A percentile compares a stretch with the other conserved stretches of the same genome.
phyloP scores from a whole-genome alignment of 495 filamentous ascomycete genomes.

The Penicillium goetzii region DNA sequence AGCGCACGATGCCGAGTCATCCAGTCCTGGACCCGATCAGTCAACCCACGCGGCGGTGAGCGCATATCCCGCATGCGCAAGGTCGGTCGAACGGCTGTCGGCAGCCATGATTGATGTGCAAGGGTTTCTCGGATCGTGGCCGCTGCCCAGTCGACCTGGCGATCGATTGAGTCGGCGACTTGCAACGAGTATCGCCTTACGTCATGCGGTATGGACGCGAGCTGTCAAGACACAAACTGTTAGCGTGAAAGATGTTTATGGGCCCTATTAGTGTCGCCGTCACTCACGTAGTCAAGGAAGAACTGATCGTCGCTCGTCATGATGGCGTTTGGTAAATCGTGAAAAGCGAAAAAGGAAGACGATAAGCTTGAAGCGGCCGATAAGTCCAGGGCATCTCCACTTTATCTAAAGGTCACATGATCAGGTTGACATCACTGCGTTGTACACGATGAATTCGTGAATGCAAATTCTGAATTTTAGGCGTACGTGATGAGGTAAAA shows the following conservation, averaged over 20 bases:
- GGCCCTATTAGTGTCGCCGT: background rate
- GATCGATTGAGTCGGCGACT: constrained; percentile 77
- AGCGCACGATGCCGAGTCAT: constrained; percentile 68
- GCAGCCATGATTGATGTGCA: constrained; percentile 68
- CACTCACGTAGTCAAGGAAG: constrained; percentile 53
- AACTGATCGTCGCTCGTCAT: constrained; percentile 59
- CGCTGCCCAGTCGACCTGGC: constrained; percentile 72
- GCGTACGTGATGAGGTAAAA: too few relatives aligned
- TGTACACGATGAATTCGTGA: too few relatives aligned
- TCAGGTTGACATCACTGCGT: background rate
- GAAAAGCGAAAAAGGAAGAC: constrained; percentile 15
- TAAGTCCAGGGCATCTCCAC: constrained; percentile 15
- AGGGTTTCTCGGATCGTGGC: constrained; percentile 63
- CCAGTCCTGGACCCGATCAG: constrained; percentile 61
- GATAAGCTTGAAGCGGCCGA: constrained; percentile 30
- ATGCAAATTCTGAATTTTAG: too few relatives aligned
- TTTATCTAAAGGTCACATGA: constrained; percentile 14
- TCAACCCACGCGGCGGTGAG: constrained; percentile 39
- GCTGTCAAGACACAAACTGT: constrained; percentile 49
- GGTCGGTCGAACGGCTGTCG: constrained; percentile 63
- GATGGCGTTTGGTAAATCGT: constrained; percentile 28
- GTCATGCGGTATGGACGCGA: constrained; percentile 72
- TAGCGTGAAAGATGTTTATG: constrained; percentile 7
- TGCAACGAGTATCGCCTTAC: constrained; percentile 65
- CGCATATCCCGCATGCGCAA: constrained; percentile 53